Evolutionary conservation across 805 yeast species (phyloP).

Genomic region (Lachancea sp.): DNA sequence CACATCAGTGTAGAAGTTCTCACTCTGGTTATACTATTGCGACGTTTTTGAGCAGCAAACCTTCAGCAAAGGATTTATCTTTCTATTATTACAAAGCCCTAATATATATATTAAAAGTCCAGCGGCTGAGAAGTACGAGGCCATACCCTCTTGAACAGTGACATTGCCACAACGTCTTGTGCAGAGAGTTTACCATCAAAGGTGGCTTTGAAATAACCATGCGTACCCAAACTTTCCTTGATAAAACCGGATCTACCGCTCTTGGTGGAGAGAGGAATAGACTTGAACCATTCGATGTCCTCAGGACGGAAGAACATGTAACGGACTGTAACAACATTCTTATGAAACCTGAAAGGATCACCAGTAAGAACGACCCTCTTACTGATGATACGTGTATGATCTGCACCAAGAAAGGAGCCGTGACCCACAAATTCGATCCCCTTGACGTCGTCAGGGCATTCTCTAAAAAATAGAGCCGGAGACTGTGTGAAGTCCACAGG

Average conservation of each 20-base stretch:
- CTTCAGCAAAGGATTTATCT: too few relatives aligned
- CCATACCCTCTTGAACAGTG: slow-evolving; percentile 91
- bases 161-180: slow-evolving; percentile 92
- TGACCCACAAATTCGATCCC: slow-evolving; percentile 70
- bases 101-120: slow-evolving; percentile 2
- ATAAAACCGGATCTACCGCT: slow-evolving; percentile 91
- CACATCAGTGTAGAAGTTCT: too few relatives aligned
- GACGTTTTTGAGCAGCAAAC: too few relatives aligned
- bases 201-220: slow-evolving; percentile 94
- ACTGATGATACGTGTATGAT: slow-evolving; percentile 76
- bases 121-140: slow-evolving; percentile 40
- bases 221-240: slow-evolving; percentile 94
- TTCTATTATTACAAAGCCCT: too few relatives aligned
- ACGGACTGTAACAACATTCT: slow-evolving; percentile 81
- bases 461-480: slow-evolving; percentile 79
- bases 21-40: too few relatives aligned
- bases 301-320: slow-evolving; percentile 95
- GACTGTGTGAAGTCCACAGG: slow-evolving; percentile 80
- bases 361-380: slow-evolving; percentile 90
- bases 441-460: slow-evolving; percentile 39
- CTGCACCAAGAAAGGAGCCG: slow-evolving; percentile 84
- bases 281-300: slow-evolving; percentile 83
- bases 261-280: slow-evolving; percentile 87
- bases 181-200: slow-evolving; percentile 87
- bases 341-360: slow-evolving; percentile 92